phyloP scores from a whole-genome alignment of 2,329 filamentous ascomycete species.

The Graphilbum sp. region DNA sequence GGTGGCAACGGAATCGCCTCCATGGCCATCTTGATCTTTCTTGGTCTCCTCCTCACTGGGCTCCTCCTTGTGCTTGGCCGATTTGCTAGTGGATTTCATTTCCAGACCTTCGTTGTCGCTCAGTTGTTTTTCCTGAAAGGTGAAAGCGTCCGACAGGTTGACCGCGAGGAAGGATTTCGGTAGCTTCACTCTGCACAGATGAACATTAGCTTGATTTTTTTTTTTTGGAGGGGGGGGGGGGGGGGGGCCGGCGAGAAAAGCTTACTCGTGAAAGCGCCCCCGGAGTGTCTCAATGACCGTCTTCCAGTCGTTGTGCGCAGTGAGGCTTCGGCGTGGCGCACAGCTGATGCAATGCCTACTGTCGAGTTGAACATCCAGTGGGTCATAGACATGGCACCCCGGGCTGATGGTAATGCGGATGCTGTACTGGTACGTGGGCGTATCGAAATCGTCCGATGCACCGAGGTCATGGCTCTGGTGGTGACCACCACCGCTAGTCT shows the following conservation, averaged over 20 bases:
- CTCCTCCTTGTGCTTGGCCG: neutral
- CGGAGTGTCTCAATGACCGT: conserved; percentile 89
- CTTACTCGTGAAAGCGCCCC: conserved; percentile 87
- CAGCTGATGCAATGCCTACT: conserved; percentile 93
- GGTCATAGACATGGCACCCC: conserved; percentile 91
- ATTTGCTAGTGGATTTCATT: conserved; percentile 20
- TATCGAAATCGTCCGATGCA: conserved; percentile 16
- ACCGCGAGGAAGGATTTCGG: conserved; percentile 50
- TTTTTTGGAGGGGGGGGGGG: too few relatives aligned
- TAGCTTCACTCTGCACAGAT: conserved; percentile 48
- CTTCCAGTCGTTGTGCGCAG: conserved; percentile 87
- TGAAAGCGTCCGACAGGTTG: conserved; percentile 46
- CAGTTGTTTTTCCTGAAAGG: conserved; percentile 38
- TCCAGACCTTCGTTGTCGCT: conserved; percentile 27
- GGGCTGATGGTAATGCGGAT: conserved; percentile 94
- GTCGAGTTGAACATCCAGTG: conserved; percentile 89
- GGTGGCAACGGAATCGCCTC: too few relatives aligned
- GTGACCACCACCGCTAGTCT: conserved; percentile 38
- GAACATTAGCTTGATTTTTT: too few relatives aligned
- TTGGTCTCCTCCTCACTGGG: neutral
- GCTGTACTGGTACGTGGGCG: conserved; percentile 66
- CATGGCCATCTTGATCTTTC: too few relatives aligned
- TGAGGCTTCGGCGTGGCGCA: conserved; percentile 77
- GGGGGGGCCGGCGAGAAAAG: conserved; percentile 7
- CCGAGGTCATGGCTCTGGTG: neutral